These are phyloP conservation scores for Roridomyces roridus DNA, from an alignment of 768 basidiomycete species.

Conservation along the genomic window DNA sequence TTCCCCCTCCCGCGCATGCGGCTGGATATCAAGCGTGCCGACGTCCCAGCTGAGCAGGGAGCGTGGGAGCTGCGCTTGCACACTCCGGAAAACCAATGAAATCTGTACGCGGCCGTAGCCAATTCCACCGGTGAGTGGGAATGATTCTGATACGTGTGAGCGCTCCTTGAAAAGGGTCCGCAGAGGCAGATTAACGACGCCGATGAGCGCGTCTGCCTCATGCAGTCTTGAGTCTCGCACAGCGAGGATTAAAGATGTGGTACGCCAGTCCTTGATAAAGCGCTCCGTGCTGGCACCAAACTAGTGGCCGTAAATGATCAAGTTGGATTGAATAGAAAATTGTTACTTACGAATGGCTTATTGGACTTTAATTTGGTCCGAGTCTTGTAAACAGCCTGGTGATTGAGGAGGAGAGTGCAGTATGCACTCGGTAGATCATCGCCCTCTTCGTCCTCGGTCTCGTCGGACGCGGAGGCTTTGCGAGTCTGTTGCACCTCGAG, in stretches of 20 bases:
- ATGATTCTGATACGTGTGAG: conserved; percentile 63
- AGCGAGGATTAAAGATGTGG: conserved; percentile 65
- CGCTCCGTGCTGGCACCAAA: conserved; percentile 72
- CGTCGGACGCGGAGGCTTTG: conserved; percentile 60
- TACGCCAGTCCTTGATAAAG: conserved; percentile 68
- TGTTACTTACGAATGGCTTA: conserved; percentile 48
- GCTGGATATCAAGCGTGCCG: conserved; percentile 63
- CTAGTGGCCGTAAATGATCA: conserved; percentile 33
- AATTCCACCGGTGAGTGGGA: conserved; percentile 73
- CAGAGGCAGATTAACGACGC: conserved; percentile 65
- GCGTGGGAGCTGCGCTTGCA: conserved; percentile 63
- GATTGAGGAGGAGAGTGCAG: conserved; percentile 54
- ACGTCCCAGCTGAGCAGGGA: conserved; percentile 72
- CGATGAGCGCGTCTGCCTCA: conserved; percentile 71
- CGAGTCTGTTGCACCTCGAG: conserved; percentile 63
- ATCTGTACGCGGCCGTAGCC: conserved; percentile 70
- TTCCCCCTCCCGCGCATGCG: conserved; percentile 35
- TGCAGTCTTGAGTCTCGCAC: conserved; percentile 66
- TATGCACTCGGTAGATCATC: conserved; percentile 71
- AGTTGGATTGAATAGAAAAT: not conserved
- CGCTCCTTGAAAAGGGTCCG: conserved; percentile 51
- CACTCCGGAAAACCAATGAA: conserved; percentile 70
- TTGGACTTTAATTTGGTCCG: conserved; percentile 52
- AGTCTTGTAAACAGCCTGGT: conserved; percentile 50
- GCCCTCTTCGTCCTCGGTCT: conserved; percentile 58